phyloP scores from a whole-genome alignment of 768 basidiomycete species.

The Suillus weaverae region DNA sequence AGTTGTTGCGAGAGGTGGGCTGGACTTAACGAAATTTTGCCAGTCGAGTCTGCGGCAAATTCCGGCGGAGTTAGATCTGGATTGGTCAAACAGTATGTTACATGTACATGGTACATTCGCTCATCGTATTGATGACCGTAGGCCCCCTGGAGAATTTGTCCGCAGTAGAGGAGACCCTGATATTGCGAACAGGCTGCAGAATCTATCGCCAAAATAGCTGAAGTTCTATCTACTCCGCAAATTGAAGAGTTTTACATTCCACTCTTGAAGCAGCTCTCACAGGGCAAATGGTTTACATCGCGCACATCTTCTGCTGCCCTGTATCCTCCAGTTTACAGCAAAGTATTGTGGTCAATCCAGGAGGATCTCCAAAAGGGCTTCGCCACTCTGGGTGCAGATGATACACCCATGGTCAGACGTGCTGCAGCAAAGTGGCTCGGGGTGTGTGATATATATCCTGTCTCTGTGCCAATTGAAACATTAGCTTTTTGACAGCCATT shows the following conservation, averaged over 20 bases:
- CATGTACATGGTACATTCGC: no score
- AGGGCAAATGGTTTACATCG: slow-evolving; percentile 98
- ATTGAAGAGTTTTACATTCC: slow-evolving; percentile 92
- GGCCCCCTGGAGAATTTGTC: slow-evolving; percentile 94
- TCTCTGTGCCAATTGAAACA: slow-evolving; percentile 16
- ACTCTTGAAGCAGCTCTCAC: slow-evolving; percentile 81
- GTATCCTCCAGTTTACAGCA: slow-evolving; percentile 86
- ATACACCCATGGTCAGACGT: slow-evolving; percentile 97
- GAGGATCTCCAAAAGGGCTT: slow-evolving; percentile 90
- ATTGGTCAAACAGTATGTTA: no score
- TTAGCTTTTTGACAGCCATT: slow-evolving; percentile 55
- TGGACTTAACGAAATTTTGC: no score
- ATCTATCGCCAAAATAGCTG: slow-evolving; percentile 88
- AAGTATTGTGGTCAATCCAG: slow-evolving; percentile 69
- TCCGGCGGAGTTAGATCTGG: no score
- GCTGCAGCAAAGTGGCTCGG: slow-evolving; percentile 97
- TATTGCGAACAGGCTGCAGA: slow-evolving; percentile 83
- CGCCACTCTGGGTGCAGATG: slow-evolving; percentile 79
- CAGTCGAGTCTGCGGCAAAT: no score
- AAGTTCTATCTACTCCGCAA: slow-evolving; percentile 72
- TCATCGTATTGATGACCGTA: slow-evolving; percentile 28
- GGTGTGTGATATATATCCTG: slow-evolving; percentile 48
- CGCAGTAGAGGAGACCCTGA: slow-evolving; percentile 95
- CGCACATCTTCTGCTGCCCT: slow-evolving; percentile 94
- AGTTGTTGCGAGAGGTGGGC: no score